Conservation (phyloP, 2,329 filamentous ascomycete genomes). For the Fusarium clavum region DNA sequence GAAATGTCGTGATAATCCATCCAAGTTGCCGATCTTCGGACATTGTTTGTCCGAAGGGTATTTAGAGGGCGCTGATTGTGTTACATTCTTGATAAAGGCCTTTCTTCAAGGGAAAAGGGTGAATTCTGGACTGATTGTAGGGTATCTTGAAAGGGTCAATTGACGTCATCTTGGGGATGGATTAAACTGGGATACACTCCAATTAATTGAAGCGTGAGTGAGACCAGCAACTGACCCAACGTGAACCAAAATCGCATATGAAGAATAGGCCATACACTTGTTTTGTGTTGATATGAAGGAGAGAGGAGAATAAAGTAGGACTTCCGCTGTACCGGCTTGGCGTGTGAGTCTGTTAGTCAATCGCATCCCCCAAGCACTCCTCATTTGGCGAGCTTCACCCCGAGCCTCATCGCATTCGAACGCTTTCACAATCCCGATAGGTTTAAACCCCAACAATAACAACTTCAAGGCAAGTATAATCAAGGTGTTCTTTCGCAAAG, state of each 20-base stretch:
- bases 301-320: rapidly evolving
- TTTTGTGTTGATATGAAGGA: too few relatives aligned
- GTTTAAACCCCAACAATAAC: conserved; percentile 29
- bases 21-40: conserved; percentile 35
- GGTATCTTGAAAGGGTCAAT: background rate
- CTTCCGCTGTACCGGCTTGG: background rate
- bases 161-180: background rate
- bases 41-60: conserved; percentile 3
- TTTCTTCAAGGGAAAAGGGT: background rate
- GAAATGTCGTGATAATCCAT: conserved; percentile 36
- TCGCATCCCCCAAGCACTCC: background rate
- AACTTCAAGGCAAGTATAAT: too few relatives aligned
- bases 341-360: background rate
- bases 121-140: background rate
- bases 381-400: conserved; percentile 28
- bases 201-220: too few relatives aligned
- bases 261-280: rapidly evolving
- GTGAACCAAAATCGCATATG: rapidly evolving
- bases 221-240: rapidly evolving
- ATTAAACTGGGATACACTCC: background rate
- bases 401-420: background rate
- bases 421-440: rapidly evolving
- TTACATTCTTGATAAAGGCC: background rate
- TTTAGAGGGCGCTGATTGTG: conserved; percentile 13
- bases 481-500: too few relatives aligned